Evolutionary conservation across 768 basidiomycete genomes (phyloP).

Genomic region (Pisolithus albus): DNA sequence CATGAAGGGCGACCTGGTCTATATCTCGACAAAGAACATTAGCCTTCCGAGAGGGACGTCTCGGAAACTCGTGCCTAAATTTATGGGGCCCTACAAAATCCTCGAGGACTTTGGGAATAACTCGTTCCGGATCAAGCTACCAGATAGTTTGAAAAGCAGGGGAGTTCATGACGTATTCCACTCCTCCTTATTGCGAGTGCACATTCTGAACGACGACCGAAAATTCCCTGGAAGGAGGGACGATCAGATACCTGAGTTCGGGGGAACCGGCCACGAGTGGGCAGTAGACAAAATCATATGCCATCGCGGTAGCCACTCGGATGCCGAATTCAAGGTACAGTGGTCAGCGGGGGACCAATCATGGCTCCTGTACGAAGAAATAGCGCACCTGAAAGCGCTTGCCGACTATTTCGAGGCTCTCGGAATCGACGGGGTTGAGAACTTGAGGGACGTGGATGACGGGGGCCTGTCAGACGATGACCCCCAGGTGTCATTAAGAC

Average conservation of each 20-base stretch:
- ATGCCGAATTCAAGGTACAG: slow-evolving; percentile 25
- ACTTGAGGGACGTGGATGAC: too few species aligned
- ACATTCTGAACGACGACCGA: slow-evolving; percentile 22
- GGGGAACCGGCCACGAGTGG: slow-evolving; percentile 9
- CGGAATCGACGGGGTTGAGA: not conserved
- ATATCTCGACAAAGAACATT: slow-evolving; percentile 23
- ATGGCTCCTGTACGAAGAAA: slow-evolving; percentile 26
- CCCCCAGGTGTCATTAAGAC: too few species aligned
- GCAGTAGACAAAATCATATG: slow-evolving; percentile 13
- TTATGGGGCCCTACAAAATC: slow-evolving; percentile 28
- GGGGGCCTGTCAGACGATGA: too few species aligned
- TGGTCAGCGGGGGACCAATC: slow-evolving; percentile 31
- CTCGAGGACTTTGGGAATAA: slow-evolving; percentile 9
- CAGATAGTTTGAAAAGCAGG: slow-evolving; percentile 14
- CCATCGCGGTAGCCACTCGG: slow-evolving; percentile 19
- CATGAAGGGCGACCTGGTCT: slow-evolving; percentile 21
- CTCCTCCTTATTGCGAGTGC: slow-evolving; percentile 18
- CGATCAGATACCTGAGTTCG: slow-evolving; percentile 13
- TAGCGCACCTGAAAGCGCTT: slow-evolving; percentile 10
- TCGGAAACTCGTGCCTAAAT: slow-evolving; percentile 30
- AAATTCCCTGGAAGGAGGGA: slow-evolving; percentile 17
- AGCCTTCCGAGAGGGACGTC: slow-evolving; percentile 21
- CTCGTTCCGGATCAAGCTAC: slow-evolving; percentile 22
- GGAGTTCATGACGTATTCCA: slow-evolving; percentile 31
- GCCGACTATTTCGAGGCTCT: slow-evolving; percentile 15